phyloP scores from a whole-genome alignment of 1,284 basidiomycete species.

The Heterobasidion occidentale region DNA sequence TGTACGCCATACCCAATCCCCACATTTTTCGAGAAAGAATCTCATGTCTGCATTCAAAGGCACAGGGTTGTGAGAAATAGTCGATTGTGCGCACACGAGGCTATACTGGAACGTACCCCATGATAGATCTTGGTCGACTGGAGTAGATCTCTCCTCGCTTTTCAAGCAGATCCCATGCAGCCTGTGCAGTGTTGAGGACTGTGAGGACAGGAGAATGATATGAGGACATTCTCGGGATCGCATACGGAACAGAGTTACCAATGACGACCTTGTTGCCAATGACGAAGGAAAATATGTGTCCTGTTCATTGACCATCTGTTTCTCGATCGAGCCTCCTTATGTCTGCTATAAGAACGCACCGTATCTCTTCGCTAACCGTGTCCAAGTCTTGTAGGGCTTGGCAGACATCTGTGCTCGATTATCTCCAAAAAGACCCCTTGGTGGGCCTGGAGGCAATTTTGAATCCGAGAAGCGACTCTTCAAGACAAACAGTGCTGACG shows the following conservation, averaged over 20 bases:
- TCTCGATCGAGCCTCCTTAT: no score
- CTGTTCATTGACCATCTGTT: not conserved
- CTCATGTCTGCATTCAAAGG: not conserved
- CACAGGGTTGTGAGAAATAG: not conserved
- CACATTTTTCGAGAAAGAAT: not conserved
- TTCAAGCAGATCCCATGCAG: not conserved
- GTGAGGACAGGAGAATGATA: no score
- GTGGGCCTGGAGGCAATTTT: not conserved
- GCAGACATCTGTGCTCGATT: not conserved
- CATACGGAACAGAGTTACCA: not conserved
- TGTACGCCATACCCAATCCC: not conserved
- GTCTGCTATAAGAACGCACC: no score
- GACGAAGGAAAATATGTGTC: not conserved
- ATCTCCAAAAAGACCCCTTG: not conserved
- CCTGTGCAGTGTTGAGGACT: not conserved
- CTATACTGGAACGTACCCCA: not conserved
- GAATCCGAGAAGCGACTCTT: no score
- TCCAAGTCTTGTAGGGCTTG: not conserved
- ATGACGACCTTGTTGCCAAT: not conserved
- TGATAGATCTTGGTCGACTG: not conserved
- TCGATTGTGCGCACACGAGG: no score
- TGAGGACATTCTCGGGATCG: not conserved
- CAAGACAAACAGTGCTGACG: no score
- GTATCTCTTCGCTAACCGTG: not conserved
- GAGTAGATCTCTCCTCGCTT: constrained; percentile 4